phyloP scores from a whole-genome alignment of 108 stramenopile species.

The Epipyxis sp. region DNA sequence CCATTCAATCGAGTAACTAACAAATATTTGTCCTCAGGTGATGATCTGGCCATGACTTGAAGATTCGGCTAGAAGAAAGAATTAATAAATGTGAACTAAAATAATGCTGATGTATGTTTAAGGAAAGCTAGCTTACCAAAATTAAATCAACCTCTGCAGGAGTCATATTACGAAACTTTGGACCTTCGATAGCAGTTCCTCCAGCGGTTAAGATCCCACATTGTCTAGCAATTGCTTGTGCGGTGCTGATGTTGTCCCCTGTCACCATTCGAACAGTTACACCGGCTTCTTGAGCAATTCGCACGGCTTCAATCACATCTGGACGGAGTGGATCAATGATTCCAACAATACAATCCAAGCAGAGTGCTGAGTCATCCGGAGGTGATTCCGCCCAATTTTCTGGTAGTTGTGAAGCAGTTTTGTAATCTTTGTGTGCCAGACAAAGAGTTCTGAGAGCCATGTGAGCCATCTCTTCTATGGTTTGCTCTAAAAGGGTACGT shows the following conservation, averaged over 20 bases:
- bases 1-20: conserved; percentile 82
- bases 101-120: background rate
- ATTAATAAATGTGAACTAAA: background rate
- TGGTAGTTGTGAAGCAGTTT: background rate
- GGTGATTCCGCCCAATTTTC: conserved; percentile 16
- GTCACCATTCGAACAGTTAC: conserved; percentile 34
- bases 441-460: conserved; percentile 43
- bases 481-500: conserved; percentile 36
- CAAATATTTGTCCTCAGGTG: conserved; percentile 89
- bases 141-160: conserved; percentile 35
- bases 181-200: conserved; percentile 18
- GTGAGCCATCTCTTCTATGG: conserved; percentile 35
- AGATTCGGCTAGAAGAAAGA: conserved; percentile 37
- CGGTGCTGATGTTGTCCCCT: conserved; percentile 31
- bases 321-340: conserved; percentile 92
- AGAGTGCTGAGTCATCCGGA: conserved; percentile 38
- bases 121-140: conserved; percentile 36
- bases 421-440: conserved; percentile 50
- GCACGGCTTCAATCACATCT: conserved; percentile 82
- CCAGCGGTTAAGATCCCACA: conserved; percentile 40
- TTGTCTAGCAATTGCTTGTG: conserved; percentile 46
- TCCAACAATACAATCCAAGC: conserved; percentile 76
- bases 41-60: conserved; percentile 83
- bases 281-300: conserved; percentile 32
- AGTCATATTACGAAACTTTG: conserved; percentile 33